Evolutionary conservation across 352 stramenopile species (phyloP).

Genomic region (Peronospora destructor): DNA sequence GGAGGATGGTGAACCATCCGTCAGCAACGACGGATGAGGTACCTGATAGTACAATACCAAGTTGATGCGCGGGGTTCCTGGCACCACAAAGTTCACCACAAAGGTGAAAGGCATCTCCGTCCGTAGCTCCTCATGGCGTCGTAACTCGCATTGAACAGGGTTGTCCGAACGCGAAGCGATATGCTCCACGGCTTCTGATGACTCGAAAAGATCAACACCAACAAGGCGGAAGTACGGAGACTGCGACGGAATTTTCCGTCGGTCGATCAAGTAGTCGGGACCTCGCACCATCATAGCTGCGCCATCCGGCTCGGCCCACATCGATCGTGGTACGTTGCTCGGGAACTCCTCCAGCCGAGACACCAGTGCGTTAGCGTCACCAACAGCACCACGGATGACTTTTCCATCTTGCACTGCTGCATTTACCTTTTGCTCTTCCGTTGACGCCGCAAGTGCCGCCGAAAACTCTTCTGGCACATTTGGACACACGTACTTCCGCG

Average conservation of each 20-base stretch:
- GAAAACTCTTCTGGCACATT: slow-evolving; percentile 63
- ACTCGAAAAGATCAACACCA: slow-evolving; percentile 59
- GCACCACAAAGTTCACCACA: slow-evolving; percentile 73
- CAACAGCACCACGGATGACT: slow-evolving; percentile 9
- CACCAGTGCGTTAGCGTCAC: slow-evolving; percentile 14
- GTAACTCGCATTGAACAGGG: slow-evolving; percentile 51
- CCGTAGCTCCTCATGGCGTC: slow-evolving; percentile 45
- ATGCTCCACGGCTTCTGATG: slow-evolving; percentile 45
- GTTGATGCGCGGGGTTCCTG: slow-evolving; percentile 51
- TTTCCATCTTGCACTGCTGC: slow-evolving; percentile 9
- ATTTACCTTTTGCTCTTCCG: slow-evolving; percentile 22
- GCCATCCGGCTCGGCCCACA: slow-evolving; percentile 64
- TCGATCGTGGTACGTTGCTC: slow-evolving; percentile 49
- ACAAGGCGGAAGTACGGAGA: slow-evolving; percentile 60
- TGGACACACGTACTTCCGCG: slow-evolving; percentile 63
- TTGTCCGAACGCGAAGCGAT: slow-evolving; percentile 57
- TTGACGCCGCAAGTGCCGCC: slow-evolving; percentile 31
- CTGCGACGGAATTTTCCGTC: slow-evolving; percentile 65
- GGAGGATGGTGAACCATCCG: slow-evolving; percentile 49
- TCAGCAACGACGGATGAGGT: slow-evolving; percentile 41
- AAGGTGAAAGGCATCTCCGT: slow-evolving; percentile 76
- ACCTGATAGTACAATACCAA: slow-evolving; percentile 70
- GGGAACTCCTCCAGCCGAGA: slow-evolving; percentile 40
- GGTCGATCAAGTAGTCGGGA: slow-evolving; percentile 59
- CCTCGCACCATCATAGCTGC: slow-evolving; percentile 65